Percentiles rank a stretch among this genome's conserved stretches.
These are phyloP conservation scores for Pythium dissotocum DNA, from an alignment of 352 stramenopile species.

Conservation along the genomic window DNA sequence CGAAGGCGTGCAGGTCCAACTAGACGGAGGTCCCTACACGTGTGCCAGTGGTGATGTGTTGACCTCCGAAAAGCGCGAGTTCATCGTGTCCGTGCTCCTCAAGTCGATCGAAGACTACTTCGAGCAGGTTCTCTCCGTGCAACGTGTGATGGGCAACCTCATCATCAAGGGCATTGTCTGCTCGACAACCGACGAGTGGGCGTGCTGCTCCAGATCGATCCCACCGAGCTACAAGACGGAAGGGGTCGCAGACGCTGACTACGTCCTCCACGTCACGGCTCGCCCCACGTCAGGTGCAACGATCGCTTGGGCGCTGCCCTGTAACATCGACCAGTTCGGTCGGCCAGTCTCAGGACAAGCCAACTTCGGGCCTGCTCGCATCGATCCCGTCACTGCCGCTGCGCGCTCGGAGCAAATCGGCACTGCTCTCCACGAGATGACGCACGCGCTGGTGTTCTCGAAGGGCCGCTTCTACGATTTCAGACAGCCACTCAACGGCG, in stretches of 20 bases:
- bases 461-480: constrained; percentile 59
- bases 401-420: constrained; percentile 63
- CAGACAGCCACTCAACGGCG: constrained; percentile 59
- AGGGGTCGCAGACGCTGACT: constrained; percentile 70
- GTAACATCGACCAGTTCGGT: constrained; percentile 78
- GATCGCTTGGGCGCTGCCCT: constrained; percentile 79
- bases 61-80: constrained; percentile 66
- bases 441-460: constrained; percentile 80
- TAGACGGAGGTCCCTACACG: constrained; percentile 52
- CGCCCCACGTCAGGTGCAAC: constrained; percentile 67
- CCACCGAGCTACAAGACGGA: constrained; percentile 45
- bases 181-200: constrained; percentile 45
- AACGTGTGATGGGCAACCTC: constrained; percentile 66
- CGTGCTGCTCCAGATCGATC: constrained; percentile 60
- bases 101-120: constrained; percentile 70
- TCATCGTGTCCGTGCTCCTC: constrained; percentile 65
- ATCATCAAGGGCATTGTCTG: constrained; percentile 59
- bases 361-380: constrained; percentile 69
- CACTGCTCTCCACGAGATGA: constrained; percentile 82
- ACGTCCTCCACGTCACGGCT: constrained; percentile 73
- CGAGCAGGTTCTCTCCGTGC: constrained; percentile 56
- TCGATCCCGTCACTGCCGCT: constrained; percentile 49
- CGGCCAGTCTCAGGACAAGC: constrained; percentile 78
- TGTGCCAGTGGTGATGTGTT: constrained; percentile 60
- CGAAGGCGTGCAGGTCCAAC: constrained; percentile 46